A percentile compares a stretch with the other conserved stretches of the same genome.
Conservation (phyloP, 495 filamentous ascomycete genomes). For the Hypoxylon lenormandii region DNA sequence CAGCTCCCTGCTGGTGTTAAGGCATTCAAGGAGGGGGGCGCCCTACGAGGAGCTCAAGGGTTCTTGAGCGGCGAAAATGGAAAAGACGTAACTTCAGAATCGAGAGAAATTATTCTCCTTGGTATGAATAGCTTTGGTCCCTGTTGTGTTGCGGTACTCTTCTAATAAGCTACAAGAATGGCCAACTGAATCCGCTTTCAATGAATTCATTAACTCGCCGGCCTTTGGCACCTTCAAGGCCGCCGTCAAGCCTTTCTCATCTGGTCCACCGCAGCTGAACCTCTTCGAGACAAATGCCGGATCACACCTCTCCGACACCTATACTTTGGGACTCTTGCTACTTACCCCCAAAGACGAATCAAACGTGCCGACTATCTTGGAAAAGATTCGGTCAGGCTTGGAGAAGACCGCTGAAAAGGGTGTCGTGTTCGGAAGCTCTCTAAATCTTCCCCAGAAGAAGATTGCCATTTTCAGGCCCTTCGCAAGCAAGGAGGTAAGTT, state of each 20-base stretch:
- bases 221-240: slow-evolving; percentile 11
- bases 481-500: slow-evolving; percentile 27
- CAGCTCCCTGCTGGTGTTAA: slow-evolving; percentile 9
- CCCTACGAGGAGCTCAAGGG: slow-evolving; percentile 10
- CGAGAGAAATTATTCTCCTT: slow-evolving; percentile 24
- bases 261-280: slow-evolving; percentile 28
- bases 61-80: slow-evolving; percentile 26
- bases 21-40: slow-evolving; percentile 20
- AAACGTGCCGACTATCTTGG: slow-evolving; percentile 6
- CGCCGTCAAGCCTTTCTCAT: slow-evolving; percentile 5
- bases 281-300: slow-evolving; percentile 34
- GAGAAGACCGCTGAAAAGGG: slow-evolving; percentile 7
- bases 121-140: slow-evolving; percentile 10
- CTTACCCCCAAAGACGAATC: slow-evolving; percentile 25
- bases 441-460: slow-evolving; percentile 33
- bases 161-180: slow-evolving; percentile 34
- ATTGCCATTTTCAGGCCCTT: slow-evolving; percentile 19
- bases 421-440: slow-evolving; percentile 30
- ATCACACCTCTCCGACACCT: slow-evolving; percentile 10
- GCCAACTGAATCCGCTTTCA: slow-evolving; percentile 14
- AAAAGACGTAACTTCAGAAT: slow-evolving; percentile 20
- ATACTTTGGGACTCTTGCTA: slow-evolving; percentile 21
- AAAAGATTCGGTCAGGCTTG: slow-evolving; percentile 20
- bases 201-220: slow-evolving; percentile 19
- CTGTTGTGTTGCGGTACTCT: background rate